Evolutionary conservation across 179 eudicot genomes (phyloP), one percentile per base, ranked within the genome.

Genomic region (Carnegiea gigantea): DNA sequence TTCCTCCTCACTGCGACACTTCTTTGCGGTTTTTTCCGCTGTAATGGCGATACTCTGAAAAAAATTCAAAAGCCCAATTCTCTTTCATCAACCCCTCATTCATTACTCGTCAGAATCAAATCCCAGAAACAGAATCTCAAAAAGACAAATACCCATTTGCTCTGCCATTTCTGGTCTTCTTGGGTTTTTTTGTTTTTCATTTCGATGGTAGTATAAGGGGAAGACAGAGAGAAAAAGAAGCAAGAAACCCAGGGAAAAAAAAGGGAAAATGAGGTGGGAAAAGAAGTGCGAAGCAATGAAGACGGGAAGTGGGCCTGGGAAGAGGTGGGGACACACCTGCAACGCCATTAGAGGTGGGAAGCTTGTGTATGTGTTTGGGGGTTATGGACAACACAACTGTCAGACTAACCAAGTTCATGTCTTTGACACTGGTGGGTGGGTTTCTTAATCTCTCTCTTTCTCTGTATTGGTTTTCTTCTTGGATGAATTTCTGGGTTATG

Each of bases 261-360:
- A 53, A 46, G 54, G 5, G 33, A 81, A 78, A 89, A 95, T 95
- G 97, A 95, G 91, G 62, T 95, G 99, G 99, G 94, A 92, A 70
- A 92, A 87, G 85, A 49, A 75, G 57, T 49, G 77, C 64, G 82
- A 33, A 49, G 80, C 59, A 40, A 79, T 73, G 84, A 83, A 48
- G 85, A 70, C 65, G 79, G 49, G 78, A 60, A 40, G 83, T 81
- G 98, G 95, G 85, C 98, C 98, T 11, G 99, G 99, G 70, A 93
- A 90, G 89, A 94, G 96, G 90, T 95, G 99, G 97, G 99, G 98
- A 6, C 99, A 94, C 88, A 94, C 98, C 40, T 94, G 95, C 84
- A 94, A 91, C 87, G 91, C 99, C 89, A 81, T 94, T 57, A 82
- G 84, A 84, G 98, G 95, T 1, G 99, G 99, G 9, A 92, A 88